Evolutionary conservation across 1,284 basidiomycete genomes (phyloP), one percentile per base, ranked within the genome.

Genomic region (Moniliophthora roreri): DNA sequence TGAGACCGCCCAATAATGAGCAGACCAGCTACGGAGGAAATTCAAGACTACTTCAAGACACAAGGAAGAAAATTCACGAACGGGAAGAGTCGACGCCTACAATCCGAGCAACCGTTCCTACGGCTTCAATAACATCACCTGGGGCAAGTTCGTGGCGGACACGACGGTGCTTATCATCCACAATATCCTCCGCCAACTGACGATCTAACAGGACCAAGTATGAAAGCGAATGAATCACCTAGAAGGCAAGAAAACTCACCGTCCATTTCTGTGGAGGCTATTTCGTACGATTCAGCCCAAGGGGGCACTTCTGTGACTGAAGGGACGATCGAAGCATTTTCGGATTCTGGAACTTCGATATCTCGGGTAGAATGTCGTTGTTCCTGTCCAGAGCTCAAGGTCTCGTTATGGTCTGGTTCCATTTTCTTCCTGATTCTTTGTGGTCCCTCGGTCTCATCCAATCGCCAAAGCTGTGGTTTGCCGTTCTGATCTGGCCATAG

Each of bases 81-180:
- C 90, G 91, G 60, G 85, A 91, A 21, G 90, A 91, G 67, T 95
- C 93, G 1, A 95, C 91, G 0, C 93, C 93, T 26, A 85, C 85
- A 50, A 95, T 85, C 13, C 92, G 81, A 7, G 91, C 89, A 45
- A 95, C 90, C 20, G 93, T 95, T 56, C 80, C 81, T 1, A 93
- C 89, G n/a, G 90, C 91, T 61, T 96, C 92, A 37, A 98, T 93
- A 2, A 93, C 80, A 66, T 98, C 95, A 3, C 92, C 92, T 11
- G 89, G 83, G 63, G 95, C 91, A 20, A 98, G 78, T 66, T 93
- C 86, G 73, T 96, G 87, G 66, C 93, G 77, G 34, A 91, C 79
- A 65, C 89, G 74, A 51, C 89, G 76, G 63, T 89, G 84, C 56
- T 90, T 91, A 65, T 91, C 90, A 42, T 93, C 89, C 0, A 78